Percentiles rank a stretch among this genome's conserved stretches.
Evolutionary conservation across 768 basidiomycete genomes (phyloP).

Genomic region (Lactarius trivialis): DNA sequence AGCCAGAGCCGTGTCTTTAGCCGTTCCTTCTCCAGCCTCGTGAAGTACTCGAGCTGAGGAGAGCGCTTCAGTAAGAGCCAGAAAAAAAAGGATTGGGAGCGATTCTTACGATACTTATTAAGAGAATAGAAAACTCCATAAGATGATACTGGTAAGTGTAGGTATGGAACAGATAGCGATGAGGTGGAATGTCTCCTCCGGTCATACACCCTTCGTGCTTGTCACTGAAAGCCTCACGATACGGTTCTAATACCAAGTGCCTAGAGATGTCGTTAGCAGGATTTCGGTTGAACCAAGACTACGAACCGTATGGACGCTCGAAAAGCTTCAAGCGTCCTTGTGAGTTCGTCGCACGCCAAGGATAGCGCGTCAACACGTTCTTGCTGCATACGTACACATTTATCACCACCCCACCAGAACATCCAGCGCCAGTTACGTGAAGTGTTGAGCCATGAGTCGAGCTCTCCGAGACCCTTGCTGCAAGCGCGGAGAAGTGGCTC

Average conservation of each 20-base stretch:
- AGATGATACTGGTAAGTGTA: slow-evolving; percentile 63
- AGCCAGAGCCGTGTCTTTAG: slow-evolving; percentile 47
- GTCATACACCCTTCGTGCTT: slow-evolving; percentile 26
- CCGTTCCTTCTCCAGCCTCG: slow-evolving; percentile 47
- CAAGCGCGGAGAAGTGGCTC: slow-evolving; percentile 45
- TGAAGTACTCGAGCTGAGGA: slow-evolving; percentile 49
- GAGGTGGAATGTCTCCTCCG: slow-evolving; percentile 44
- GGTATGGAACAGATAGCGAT: slow-evolving; percentile 66
- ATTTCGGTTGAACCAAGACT: not conserved
- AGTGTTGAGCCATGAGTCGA: slow-evolving; percentile 46
- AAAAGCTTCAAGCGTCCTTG: slow-evolving; percentile 40
- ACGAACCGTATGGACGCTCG: slow-evolving; percentile 44
- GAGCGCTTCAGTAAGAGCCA: not conserved
- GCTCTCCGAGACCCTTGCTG: slow-evolving; percentile 34
- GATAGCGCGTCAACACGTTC: slow-evolving; percentile 36
- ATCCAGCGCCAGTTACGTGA: slow-evolving; percentile 33
- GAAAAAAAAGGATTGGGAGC: not conserved
- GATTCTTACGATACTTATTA: slow-evolving; percentile 34
- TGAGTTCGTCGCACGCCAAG: slow-evolving; percentile 34
- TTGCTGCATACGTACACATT: slow-evolving; percentile 29
- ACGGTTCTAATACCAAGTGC: slow-evolving; percentile 54
- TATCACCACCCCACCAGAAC: slow-evolving; percentile 32
- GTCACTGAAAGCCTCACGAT: slow-evolving; percentile 44
- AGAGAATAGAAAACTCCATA: slow-evolving; percentile 33
- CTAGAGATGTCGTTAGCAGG: slow-evolving; percentile 23